A percentile compares a stretch with the other conserved stretches of the same genome.
Evolutionary conservation across 805 yeast species (phyloP).

Genomic region (Ogataea degrootiae): DNA sequence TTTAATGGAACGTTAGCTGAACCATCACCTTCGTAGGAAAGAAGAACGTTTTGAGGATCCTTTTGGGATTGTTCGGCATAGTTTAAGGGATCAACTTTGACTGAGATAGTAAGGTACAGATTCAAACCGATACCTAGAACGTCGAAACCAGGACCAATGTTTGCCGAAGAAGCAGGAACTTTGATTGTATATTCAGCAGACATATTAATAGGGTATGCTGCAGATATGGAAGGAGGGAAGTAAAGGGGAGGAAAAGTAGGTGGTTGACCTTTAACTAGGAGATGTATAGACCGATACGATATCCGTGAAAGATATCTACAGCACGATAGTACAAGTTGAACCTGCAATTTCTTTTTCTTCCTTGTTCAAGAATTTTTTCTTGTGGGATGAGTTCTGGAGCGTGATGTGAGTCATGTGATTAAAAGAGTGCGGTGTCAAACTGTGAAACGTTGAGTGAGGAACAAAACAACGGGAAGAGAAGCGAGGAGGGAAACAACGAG

Average conservation of each 20-base stretch:
- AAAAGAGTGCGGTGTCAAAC: too few relatives aligned
- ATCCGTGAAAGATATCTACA: too few relatives aligned
- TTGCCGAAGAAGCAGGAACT: slow-evolving; percentile 96
- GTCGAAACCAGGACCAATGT: slow-evolving; percentile 98
- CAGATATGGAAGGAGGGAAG: neutral
- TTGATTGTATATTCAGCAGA: slow-evolving; percentile 52
- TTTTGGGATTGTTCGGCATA: slow-evolving; percentile 38
- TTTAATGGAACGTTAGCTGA: slow-evolving; percentile 72
- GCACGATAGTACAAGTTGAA: too few relatives aligned
- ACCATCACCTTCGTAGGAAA: slow-evolving; percentile 73
- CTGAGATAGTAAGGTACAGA: slow-evolving; percentile 65
- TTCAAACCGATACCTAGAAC: slow-evolving; percentile 89
- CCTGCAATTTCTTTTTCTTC: too few relatives aligned
- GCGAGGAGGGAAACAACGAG: too few relatives aligned
- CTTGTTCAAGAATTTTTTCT: too few relatives aligned
- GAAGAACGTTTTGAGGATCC: slow-evolving; percentile 64
- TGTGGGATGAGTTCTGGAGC: too few relatives aligned
- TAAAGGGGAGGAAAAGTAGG: neutral
- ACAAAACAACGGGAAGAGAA: too few relatives aligned
- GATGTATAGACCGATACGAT: too few relatives aligned
- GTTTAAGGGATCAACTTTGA: slow-evolving; percentile 49
- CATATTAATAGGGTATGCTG: slow-evolving; percentile 24
- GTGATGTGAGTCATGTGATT: too few relatives aligned
- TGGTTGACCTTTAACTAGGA: too few relatives aligned
- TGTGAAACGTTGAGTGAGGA: too few relatives aligned